phyloP scores from a whole-genome alignment of 768 basidiomycete species.

The Tricholoma flavovirens region DNA sequence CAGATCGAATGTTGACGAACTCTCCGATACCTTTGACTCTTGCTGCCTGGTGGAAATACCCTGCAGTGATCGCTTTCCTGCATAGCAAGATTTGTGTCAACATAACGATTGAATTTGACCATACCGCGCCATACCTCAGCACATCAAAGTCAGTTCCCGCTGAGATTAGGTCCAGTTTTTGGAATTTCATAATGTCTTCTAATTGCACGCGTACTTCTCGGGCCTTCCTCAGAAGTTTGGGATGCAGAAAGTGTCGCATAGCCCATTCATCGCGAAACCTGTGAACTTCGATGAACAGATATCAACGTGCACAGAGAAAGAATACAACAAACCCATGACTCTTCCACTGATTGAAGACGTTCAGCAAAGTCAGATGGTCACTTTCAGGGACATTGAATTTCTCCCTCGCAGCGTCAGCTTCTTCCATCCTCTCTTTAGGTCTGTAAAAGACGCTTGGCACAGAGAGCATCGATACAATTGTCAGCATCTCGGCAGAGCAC shows the following conservation, averaged over 20 bases:
- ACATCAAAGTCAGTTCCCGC: slow-evolving; percentile 95
- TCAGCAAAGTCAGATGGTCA: slow-evolving; percentile 91
- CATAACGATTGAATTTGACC: neutral
- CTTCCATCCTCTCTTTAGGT: slow-evolving; percentile 95
- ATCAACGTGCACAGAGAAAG: neutral
- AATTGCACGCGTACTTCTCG: slow-evolving; percentile 93
- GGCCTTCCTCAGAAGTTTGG: slow-evolving; percentile 90
- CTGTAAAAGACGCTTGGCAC: slow-evolving; percentile 98
- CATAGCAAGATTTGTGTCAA: neutral
- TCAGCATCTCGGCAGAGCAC: slow-evolving; percentile 94
- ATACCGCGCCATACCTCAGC: slow-evolving; percentile 43
- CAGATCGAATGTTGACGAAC: slow-evolving; percentile 95
- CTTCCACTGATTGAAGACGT: slow-evolving; percentile 99
- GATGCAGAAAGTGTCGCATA: slow-evolving; percentile 93
- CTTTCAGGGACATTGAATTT: slow-evolving; percentile 99
- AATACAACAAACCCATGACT: slow-evolving; percentile 68
- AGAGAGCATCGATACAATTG: slow-evolving; percentile 97
- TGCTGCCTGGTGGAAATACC: slow-evolving; percentile 99
- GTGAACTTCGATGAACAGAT: slow-evolving; percentile 3
- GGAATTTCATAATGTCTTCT: slow-evolving; percentile 99
- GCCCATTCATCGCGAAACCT: slow-evolving; percentile 95
- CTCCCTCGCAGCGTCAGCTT: slow-evolving; percentile 94
- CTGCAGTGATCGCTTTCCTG: slow-evolving; percentile 95
- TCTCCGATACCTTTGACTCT: slow-evolving; percentile 98
- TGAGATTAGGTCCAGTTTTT: slow-evolving; percentile 91